These are phyloP conservation scores for Rosa multiflora DNA, from an alignment of 306 rosid species.

Conservation along the genomic window DNA sequence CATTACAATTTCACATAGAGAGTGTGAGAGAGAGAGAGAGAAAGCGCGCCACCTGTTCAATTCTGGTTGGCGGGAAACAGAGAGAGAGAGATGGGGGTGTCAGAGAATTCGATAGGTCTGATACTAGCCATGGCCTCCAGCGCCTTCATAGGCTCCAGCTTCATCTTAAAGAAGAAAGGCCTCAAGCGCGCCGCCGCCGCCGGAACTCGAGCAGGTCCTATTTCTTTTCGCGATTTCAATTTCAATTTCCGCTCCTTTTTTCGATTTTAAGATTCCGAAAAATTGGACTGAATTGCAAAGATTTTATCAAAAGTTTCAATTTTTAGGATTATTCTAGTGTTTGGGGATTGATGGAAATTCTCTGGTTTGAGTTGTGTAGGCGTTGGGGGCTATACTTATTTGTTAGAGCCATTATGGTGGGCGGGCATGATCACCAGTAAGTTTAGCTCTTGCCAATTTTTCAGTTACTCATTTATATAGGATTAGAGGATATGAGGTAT, in stretches of 20 bases:
- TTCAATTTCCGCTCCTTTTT: too few species aligned
- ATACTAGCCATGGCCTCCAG: constrained; percentile 78
- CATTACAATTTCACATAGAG: background rate
- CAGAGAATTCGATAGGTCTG: constrained; percentile 72
- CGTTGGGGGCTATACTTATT: constrained; percentile 82
- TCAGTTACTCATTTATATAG: background rate
- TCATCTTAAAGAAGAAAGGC: constrained; percentile 94
- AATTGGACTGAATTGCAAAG: constrained; percentile 1
- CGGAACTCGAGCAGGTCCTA: constrained; percentile 80
- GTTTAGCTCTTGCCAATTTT: constrained; percentile 18
- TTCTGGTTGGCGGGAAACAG: constrained; percentile 15
- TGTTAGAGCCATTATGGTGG: constrained; percentile 98
- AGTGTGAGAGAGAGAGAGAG: background rate
- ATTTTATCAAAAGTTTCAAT: background rate
- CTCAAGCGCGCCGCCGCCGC: constrained; percentile 75
- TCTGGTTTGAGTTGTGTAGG: constrained; percentile 47
- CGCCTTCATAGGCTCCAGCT: constrained; percentile 82
- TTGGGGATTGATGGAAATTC: background rate
- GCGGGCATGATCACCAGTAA: constrained; percentile 93
- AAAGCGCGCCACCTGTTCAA: background rate
- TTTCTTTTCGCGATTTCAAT: background rate
- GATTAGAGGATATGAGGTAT: background rate
- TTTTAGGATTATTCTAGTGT: background rate
- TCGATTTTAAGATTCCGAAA: too few species aligned
- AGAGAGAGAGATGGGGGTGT: constrained; percentile 45